These are phyloP conservation scores for Sherardia arvensis DNA, from an alignment of 257 asterid species.

Conservation along the genomic window DNA sequence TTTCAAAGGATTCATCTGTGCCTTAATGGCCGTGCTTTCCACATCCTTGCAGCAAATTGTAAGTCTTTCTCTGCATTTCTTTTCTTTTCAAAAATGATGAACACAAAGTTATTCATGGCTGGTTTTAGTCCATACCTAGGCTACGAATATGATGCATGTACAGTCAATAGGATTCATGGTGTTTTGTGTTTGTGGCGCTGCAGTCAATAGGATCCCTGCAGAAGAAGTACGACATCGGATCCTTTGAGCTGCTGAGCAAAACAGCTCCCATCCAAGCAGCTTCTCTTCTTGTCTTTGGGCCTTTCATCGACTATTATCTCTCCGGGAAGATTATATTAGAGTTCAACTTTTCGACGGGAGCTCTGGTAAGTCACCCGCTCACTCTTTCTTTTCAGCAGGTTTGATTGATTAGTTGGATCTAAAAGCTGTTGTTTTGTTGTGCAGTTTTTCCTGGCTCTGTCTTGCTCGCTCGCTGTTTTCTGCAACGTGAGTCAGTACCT, in stretches of 20 bases:
- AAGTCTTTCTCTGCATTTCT: too few species aligned
- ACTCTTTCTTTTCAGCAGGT: background rate
- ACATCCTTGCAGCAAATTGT: constrained; percentile 94
- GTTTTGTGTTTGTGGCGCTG: too few species aligned
- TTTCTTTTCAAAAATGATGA: too few species aligned
- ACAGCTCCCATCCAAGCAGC: constrained; percentile 97
- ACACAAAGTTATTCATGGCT: too few species aligned
- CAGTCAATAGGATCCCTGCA: constrained; percentile 99
- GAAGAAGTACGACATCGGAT: constrained; percentile 90
- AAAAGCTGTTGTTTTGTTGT: constrained; percentile 20
- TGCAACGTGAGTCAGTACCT: constrained; percentile 98
- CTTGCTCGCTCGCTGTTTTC: constrained; percentile 89
- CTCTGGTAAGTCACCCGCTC: constrained; percentile 44
- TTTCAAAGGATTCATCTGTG: constrained; percentile 75
- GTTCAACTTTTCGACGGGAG: constrained; percentile 50
- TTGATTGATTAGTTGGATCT: background rate
- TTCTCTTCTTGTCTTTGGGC: constrained; percentile 87
- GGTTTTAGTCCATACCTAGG: too few species aligned
- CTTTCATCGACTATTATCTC: constrained; percentile 71
- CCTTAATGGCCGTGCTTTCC: constrained; percentile 81
- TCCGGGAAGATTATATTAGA: constrained; percentile 48
- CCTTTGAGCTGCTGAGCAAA: constrained; percentile 85
- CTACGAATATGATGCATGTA: too few species aligned
- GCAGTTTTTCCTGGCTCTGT: constrained; percentile 78
- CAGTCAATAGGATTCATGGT: too few species aligned